Base-by-base conservation (phyloP, 768 basidiomycete genomes). In the Terana coerulea region DNA sequence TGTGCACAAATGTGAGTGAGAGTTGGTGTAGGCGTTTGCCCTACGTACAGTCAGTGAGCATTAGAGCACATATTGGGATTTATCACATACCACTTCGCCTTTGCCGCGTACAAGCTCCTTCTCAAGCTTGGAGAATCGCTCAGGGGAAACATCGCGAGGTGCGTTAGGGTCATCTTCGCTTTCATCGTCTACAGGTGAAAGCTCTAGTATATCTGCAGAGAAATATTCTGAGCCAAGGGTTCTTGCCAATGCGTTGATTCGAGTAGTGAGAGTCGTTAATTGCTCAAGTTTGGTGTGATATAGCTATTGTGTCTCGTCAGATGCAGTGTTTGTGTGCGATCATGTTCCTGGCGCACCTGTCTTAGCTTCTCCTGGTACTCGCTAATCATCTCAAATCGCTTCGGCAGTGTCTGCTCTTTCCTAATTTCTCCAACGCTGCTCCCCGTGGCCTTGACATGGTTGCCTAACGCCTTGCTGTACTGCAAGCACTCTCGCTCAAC, bases 51-150 rank as follows among this genome's bases (percentile, higher is more conserved):
- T 35, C 14, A 36, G 40, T 35, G 21, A 48, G 36, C n/a, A 36
- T 31, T 31, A 12, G 21, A 12, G 9, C 26, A 21, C 4, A 42
- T 42, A 42, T 42, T 10, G 10, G 12, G 10, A 19, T 42, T 9
- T 11, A 45, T 6, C 3, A 74, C 88, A 61, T 59, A 91, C 88
- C 48, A 91, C 77, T 78, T 95, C 92, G n/a, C 79, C 78, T 67
- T 92, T 92, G 10, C 89, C 91, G 47, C 86, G 75, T 9, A 88
- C 83, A 15, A 93, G 77, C 61, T 94, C 91, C 64, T 88, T 86
- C 73, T 94, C 90, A 5, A 95, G 72, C 59, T 74, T 84, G 40
- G 81, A 75, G 62, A 95, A 90, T 11, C 88, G 78, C 57, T 93
- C 91, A 0, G 87, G 84, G 10, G 83, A 85, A 14, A 93, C 88